These are phyloP conservation scores for Stachybotrys chartarum DNA, from an alignment of 2,329 filamentous ascomycete species.

Conservation along the genomic window DNA sequence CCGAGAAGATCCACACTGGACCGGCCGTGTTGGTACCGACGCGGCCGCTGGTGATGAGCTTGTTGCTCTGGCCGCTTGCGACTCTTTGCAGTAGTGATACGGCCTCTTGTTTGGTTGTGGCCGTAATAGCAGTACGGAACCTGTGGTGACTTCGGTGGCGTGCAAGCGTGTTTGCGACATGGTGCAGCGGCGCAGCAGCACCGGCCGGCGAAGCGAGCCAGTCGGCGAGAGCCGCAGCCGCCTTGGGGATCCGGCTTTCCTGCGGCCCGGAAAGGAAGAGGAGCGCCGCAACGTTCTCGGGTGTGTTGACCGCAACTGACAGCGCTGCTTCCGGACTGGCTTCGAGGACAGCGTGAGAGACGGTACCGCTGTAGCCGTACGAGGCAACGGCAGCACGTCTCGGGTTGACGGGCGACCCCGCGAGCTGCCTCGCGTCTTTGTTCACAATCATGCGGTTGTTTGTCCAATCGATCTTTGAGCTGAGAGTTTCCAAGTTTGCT, in stretches of 20 bases:
- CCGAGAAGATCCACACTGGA: slow-evolving; percentile 16
- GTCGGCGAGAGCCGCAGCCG: not conserved
- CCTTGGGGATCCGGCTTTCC: not conserved
- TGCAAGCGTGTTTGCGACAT: not conserved
- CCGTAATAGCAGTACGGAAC: not conserved
- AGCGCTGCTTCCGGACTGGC: not conserved
- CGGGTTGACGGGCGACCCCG: not conserved
- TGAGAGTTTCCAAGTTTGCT: not conserved
- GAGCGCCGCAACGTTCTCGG: not conserved
- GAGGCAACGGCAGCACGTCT: slow-evolving; percentile 8
- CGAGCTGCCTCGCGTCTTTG: not conserved
- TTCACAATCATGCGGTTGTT: slow-evolving; percentile 1
- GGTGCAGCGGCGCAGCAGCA: not conserved
- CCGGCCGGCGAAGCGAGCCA: not conserved
- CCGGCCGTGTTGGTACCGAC: not conserved
- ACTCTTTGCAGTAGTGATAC: not conserved
- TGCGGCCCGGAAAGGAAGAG: slow-evolving; percentile 3
- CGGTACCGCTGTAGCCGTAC: slow-evolving; percentile 9
- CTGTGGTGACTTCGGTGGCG: not conserved
- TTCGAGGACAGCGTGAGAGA: slow-evolving; percentile 7
- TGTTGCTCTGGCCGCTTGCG: not conserved
- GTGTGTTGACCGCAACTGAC: too few relatives aligned
- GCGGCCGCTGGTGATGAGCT: not conserved
- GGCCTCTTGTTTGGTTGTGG: not conserved
- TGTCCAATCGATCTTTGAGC: slow-evolving; percentile 1